phyloP scores from a whole-genome alignment of 257 asterid species.

The Apocynum venetum region DNA sequence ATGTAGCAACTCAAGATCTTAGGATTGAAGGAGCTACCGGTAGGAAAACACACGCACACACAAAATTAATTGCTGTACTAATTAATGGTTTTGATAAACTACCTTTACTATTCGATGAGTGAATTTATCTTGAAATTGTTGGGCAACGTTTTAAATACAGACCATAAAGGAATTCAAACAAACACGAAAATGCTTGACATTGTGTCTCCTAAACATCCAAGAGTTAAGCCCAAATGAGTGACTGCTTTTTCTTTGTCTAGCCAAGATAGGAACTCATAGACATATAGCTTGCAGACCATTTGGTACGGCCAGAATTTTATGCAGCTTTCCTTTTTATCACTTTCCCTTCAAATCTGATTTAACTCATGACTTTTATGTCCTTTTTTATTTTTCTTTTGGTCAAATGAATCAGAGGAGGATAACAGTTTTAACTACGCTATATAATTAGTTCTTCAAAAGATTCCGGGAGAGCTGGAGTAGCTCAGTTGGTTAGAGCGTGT shows the following conservation, averaged over 20 bases:
- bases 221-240: neutral
- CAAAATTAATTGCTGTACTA: neutral
- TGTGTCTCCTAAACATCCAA: neutral
- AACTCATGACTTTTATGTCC: neutral
- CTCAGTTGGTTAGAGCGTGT: conserved; percentile 44
- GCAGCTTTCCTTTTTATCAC: neutral
- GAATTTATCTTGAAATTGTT: neutral
- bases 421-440: no score
- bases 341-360: neutral
- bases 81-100: neutral
- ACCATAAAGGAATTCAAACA: neutral
- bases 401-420: no score
- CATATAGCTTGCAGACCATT: conserved; percentile 1
- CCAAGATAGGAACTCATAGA: neutral
- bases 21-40: neutral
- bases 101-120: neutral
- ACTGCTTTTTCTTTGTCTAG: conserved; percentile 8
- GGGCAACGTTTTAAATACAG: neutral
- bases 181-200: neutral
- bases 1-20: neutral
- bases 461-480: conserved; percentile 18
- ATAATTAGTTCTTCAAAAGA: no score
- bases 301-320: neutral
- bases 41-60: neutral
- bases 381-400: neutral